A percentile compares a stretch with the other conserved stretches of the same genome.
Evolutionary conservation across 768 basidiomycete species (phyloP).

Genomic region (Boletus coccyginus): DNA sequence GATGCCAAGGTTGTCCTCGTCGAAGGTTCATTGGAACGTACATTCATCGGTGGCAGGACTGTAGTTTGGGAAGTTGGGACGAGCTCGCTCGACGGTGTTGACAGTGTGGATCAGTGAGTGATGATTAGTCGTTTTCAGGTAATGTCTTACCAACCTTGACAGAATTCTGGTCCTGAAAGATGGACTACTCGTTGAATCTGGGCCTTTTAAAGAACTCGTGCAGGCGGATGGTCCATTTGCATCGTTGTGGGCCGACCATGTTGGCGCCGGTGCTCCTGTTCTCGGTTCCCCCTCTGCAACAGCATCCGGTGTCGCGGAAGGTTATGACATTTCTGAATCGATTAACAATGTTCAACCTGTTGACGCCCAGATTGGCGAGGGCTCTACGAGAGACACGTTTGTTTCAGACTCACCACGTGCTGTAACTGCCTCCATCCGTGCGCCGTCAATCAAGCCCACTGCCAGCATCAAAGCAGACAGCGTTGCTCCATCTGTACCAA

Average conservation of each 20-base stretch:
- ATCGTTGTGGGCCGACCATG: constrained; percentile 86
- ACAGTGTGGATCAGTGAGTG: constrained; percentile 59
- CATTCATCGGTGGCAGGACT: constrained; percentile 18
- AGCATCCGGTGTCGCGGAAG: constrained; percentile 25
- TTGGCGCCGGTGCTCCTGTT: constrained; percentile 51
- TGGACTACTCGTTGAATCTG: constrained; percentile 83
- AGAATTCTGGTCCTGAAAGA: constrained; percentile 91
- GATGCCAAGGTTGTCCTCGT: constrained; percentile 25
- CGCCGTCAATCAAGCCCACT: constrained; percentile 23
- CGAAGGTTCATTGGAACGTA: constrained; percentile 24
- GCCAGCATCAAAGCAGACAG: constrained; percentile 21
- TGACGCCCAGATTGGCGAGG: constrained; percentile 18
- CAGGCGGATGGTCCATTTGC: constrained; percentile 72
- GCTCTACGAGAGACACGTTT: constrained; percentile 6
- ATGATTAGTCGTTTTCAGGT: neutral
- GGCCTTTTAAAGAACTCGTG: constrained; percentile 75
- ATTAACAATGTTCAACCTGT: constrained; percentile 17
- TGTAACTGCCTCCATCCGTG: constrained; percentile 15
- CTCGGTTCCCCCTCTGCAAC: constrained; percentile 30
- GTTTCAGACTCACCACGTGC: constrained; percentile 16
- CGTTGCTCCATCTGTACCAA: constrained; percentile 27
- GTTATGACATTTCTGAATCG: constrained; percentile 21
- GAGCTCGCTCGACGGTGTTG: constrained; percentile 41
- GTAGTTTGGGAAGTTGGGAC: constrained; percentile 28
- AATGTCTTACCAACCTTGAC: constrained; percentile 3